phyloP scores from a whole-genome alignment of 2,329 filamentous ascomycete species.

The Neurospora crassa region DNA sequence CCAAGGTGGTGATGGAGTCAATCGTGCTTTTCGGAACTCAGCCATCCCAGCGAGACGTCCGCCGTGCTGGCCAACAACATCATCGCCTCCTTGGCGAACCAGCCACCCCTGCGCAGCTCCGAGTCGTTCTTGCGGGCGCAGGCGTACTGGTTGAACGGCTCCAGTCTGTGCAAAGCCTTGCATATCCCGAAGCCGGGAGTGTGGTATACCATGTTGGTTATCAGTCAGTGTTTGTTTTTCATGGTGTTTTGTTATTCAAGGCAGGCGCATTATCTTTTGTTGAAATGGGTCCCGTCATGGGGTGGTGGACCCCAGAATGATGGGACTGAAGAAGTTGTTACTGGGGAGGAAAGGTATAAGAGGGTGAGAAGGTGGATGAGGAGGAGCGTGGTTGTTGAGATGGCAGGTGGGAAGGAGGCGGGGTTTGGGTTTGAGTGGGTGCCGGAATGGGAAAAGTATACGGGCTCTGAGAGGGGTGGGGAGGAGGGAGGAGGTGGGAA shows the following conservation, averaged over 20 bases:
- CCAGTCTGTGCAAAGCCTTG: constrained; percentile 50
- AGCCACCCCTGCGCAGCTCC: constrained; percentile 56
- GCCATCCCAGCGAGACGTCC: constrained; percentile 49
- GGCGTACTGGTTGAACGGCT: constrained; percentile 61
- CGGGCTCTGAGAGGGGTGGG: neutral
- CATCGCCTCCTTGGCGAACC: constrained; percentile 55
- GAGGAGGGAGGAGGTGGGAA: neutral
- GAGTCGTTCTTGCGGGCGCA: constrained; percentile 58
- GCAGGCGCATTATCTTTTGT: neutral
- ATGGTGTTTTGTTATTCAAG: constrained; percentile 41
- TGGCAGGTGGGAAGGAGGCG: constrained; percentile 8
- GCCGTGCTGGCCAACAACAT: constrained; percentile 65
- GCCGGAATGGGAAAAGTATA: constrained; percentile 5
- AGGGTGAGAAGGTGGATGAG: constrained; percentile 5
- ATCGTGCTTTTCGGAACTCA: constrained; percentile 56
- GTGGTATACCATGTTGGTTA: constrained; percentile 51
- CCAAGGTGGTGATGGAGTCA: constrained; percentile 57
- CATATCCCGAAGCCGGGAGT: constrained; percentile 42
- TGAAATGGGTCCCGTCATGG: neutral
- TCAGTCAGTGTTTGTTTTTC: constrained; percentile 59
- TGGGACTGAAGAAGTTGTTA: constrained; percentile 18
- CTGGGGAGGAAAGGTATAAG: constrained; percentile 30
- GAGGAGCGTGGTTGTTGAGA: constrained; percentile 1
- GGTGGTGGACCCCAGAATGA: too few relatives aligned
- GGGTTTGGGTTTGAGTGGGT: constrained; percentile 12